These are phyloP conservation scores for Aspergillus intermedius DNA, from an alignment of 2,329 filamentous ascomycete genomes.

Conservation along the genomic window DNA sequence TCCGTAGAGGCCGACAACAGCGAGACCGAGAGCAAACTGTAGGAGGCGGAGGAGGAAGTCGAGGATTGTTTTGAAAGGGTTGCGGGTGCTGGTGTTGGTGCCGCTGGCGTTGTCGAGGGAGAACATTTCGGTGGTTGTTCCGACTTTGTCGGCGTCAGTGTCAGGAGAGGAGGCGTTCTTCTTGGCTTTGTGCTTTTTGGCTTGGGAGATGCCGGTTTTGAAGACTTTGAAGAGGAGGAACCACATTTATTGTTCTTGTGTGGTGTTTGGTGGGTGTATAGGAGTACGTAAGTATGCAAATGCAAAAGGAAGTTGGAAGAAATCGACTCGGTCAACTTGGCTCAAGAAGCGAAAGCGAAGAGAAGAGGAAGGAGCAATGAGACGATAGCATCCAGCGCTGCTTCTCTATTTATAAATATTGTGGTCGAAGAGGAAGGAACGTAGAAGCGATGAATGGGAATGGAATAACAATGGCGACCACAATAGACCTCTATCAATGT, in stretches of 20 bases:
- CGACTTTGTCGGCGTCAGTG: conserved; percentile 2
- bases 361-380: not conserved
- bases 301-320: not conserved
- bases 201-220: conserved; percentile 21
- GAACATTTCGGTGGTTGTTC: conserved; percentile 5
- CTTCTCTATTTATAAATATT: not conserved
- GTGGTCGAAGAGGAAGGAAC: not conserved
- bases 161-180: conserved; percentile 10
- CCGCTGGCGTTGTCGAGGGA: conserved; percentile 13
- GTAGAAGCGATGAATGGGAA: not conserved
- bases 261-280: conserved; percentile 3
- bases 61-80: conserved; percentile 16
- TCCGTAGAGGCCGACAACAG: conserved; percentile 73
- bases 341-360: too few relatives aligned
- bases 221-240: conserved; percentile 24
- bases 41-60: conserved; percentile 57
- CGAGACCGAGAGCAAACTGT: conserved; percentile 69
- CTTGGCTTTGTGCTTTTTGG: conserved; percentile 25
- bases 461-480: not conserved
- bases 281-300: not conserved
- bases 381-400: not conserved
- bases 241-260: conserved; percentile 17
- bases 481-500: not conserved
- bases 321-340: too few relatives aligned
- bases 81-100: conserved; percentile 9